phyloP scores from a whole-genome alignment of 225 moss, liverwort and hornwort species.

The Sphagnum tenellum region DNA sequence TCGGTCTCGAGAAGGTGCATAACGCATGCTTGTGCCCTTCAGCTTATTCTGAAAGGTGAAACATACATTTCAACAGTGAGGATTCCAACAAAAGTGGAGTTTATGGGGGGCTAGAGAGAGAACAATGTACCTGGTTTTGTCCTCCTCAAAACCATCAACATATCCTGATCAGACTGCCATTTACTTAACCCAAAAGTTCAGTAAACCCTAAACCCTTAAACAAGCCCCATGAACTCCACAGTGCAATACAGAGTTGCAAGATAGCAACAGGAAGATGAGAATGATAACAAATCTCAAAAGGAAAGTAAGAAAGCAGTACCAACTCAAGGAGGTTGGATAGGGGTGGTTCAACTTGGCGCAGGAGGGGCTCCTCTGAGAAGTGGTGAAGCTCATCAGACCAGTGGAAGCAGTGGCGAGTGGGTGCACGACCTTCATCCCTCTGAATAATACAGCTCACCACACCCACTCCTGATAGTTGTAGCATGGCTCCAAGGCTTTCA shows the following conservation, averaged over 20 bases:
- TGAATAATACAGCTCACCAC: slow-evolving; percentile 92
- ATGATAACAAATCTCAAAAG: not conserved
- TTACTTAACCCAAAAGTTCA: no score
- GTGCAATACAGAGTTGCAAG: no score
- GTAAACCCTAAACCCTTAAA: no score
- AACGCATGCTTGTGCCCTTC: slow-evolving; percentile 66
- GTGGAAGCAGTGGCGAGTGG: slow-evolving; percentile 88
- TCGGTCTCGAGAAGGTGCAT: slow-evolving; percentile 84
- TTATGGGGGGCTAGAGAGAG: no score
- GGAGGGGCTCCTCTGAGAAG: slow-evolving; percentile 83
- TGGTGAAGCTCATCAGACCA: slow-evolving; percentile 72
- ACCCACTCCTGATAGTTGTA: slow-evolving; percentile 75
- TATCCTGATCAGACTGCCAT: no score
- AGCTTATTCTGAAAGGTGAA: slow-evolving; percentile 51
- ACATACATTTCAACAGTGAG: no score
- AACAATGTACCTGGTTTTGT: no score
- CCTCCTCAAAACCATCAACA: no score
- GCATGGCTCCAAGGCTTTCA: slow-evolving; percentile 77
- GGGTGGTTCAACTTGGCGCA: slow-evolving; percentile 95
- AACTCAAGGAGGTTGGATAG: slow-evolving; percentile 85
- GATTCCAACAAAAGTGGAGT: no score
- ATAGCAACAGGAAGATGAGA: no score
- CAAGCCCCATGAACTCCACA: no score
- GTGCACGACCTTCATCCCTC: slow-evolving; percentile 86
- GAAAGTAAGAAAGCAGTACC: slow-evolving; percentile 22